Conservation (phyloP, 2,329 filamentous ascomycete species). For the Fusarium sp. region DNA sequence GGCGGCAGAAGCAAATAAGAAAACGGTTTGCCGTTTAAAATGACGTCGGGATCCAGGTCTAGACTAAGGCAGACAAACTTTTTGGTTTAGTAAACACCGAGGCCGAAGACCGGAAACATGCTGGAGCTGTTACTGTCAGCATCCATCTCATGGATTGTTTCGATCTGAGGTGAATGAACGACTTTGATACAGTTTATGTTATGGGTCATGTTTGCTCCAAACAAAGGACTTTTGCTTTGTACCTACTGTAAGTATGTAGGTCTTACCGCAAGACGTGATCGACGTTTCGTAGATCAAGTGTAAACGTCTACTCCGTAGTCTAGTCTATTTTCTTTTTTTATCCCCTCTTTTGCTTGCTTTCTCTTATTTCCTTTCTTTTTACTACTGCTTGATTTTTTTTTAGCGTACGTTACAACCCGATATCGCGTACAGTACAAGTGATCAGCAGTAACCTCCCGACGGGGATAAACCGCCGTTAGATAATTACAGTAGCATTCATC, state of each 20-base stretch:
- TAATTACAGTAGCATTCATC: not conserved
- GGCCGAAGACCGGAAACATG: slow-evolving; percentile 11
- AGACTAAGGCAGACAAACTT: not conserved
- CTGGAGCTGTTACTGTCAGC: slow-evolving; percentile 3
- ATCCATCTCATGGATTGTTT: not conserved
- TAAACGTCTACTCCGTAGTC: not conserved
- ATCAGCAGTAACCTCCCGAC: slow-evolving; percentile 19
- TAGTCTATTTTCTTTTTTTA: not conserved
- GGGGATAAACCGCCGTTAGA: slow-evolving; percentile 12
- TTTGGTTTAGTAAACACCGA: slow-evolving; percentile 12
- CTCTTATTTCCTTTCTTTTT: not conserved
- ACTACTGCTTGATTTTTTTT: not conserved
- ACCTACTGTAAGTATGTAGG: not conserved
- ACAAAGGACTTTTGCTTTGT: not conserved
- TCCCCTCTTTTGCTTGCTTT: not conserved
- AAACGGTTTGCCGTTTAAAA: slow-evolving; percentile 3
- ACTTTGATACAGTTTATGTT: not conserved
- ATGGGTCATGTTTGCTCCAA: not conserved
- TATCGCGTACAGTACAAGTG: slow-evolving; percentile 20
- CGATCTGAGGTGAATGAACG: not conserved
- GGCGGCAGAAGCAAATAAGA: slow-evolving; percentile 15
- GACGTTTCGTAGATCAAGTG: slow-evolving; percentile 25
- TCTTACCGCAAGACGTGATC: slow-evolving; percentile 8
- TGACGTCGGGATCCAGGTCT: slow-evolving; percentile 10
- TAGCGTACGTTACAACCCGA: slow-evolving; percentile 10